These are phyloP conservation scores for Trifolium repens DNA, from an alignment of 306 rosid species.

Conservation along the genomic window DNA sequence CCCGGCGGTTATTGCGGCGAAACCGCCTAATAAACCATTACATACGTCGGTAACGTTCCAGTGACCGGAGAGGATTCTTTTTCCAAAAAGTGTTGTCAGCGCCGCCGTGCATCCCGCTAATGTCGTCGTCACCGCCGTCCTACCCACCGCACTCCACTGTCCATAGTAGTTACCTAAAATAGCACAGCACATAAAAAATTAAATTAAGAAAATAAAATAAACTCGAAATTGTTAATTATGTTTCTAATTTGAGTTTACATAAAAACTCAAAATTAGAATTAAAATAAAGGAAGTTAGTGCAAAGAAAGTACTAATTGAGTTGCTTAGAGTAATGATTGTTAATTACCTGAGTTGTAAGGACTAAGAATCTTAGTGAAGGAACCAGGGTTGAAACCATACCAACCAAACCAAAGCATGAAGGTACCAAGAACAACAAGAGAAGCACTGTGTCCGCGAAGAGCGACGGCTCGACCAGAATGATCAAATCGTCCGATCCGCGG, in stretches of 20 bases:
- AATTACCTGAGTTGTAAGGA: conserved; percentile 46
- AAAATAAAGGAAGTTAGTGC: too few relatives aligned
- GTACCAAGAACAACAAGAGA: conserved; percentile 76
- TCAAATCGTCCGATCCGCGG: conserved; percentile 88
- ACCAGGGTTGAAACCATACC: conserved; percentile 98
- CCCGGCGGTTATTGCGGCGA: conserved; percentile 85
- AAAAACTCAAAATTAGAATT: too few relatives aligned
- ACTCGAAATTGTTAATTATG: too few relatives aligned
- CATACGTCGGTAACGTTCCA: conserved; percentile 96
- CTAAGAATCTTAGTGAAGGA: conserved; percentile 65
- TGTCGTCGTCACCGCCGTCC: conserved; percentile 91
- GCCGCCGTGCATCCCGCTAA: conserved; percentile 86
- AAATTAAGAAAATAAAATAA: too few relatives aligned
- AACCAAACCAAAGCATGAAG: conserved; percentile 92
- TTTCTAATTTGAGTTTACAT: too few relatives aligned
- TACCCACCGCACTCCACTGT: conserved; percentile 89
- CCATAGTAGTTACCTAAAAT: conserved; percentile 56
- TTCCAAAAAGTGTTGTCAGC: conserved; percentile 80
- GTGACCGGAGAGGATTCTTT: conserved; percentile 78
- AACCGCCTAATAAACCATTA: conserved; percentile 84
- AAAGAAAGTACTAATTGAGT: too few relatives aligned
- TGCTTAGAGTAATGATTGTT: background rate
- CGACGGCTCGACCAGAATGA: conserved; percentile 54
- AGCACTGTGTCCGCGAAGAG: conserved; percentile 77
- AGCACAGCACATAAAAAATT: too few relatives aligned